phyloP scores from a whole-genome alignment of 1,284 basidiomycete species.

The Earliella scabrosa region DNA sequence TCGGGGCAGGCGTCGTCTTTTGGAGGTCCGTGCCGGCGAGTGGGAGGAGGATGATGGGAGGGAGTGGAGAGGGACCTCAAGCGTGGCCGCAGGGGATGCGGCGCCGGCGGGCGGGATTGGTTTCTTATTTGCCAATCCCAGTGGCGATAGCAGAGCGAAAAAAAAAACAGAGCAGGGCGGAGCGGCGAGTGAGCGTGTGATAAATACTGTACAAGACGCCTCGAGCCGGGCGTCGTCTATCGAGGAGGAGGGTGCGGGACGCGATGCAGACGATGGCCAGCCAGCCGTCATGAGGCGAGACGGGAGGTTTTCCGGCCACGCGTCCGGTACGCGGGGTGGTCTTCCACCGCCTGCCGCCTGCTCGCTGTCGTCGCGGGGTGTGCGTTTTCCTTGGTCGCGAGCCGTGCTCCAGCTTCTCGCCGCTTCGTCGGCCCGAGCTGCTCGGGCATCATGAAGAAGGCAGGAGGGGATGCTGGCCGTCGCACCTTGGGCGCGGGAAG shows the following conservation, averaged over 20 bases:
- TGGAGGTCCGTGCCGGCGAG: constrained; percentile 23
- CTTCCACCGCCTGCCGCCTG: constrained; percentile 17
- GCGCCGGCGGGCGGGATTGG: constrained; percentile 24
- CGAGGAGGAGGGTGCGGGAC: constrained; percentile 1
- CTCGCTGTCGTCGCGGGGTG: not conserved
- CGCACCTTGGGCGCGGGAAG: constrained; percentile 8
- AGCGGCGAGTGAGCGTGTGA: constrained; percentile 15
- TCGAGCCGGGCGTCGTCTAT: constrained; percentile 21
- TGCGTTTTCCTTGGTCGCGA: constrained; percentile 20
- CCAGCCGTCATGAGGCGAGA: constrained; percentile 24
- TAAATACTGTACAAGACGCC: constrained; percentile 27
- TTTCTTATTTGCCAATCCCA: constrained; percentile 27
- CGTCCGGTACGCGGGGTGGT: constrained; percentile 34
- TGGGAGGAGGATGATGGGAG: constrained; percentile 3
- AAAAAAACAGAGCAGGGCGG: constrained; percentile 11
- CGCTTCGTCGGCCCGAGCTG: constrained; percentile 10
- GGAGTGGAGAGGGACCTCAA: constrained; percentile 18
- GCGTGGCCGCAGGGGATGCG: constrained; percentile 15
- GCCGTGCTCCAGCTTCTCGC: constrained; percentile 1
- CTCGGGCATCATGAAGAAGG: constrained; percentile 23
- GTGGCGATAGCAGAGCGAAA: constrained; percentile 17
- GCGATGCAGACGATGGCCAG: constrained; percentile 9
- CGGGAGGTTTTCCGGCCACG: constrained; percentile 37
- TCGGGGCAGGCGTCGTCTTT: constrained; percentile 24
- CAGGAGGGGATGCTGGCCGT: constrained; percentile 14